Conservation (phyloP, 495 filamentous ascomycete genomes). For the Aspergillus carlsbadensis region DNA sequence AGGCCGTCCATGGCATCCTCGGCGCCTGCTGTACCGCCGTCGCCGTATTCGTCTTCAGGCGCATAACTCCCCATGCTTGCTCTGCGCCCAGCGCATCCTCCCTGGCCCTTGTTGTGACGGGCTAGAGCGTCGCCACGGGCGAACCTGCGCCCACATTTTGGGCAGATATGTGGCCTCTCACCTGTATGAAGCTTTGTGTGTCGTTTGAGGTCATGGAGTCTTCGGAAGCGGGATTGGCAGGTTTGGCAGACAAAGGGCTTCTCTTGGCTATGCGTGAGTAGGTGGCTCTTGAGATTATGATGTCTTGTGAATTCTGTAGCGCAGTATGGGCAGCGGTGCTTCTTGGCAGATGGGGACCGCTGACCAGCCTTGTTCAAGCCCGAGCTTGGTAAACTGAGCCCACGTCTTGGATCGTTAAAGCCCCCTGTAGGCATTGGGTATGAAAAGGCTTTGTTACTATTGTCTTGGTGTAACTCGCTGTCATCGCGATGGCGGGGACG, state of each 20-base stretch:
- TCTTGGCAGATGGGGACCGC: conserved; percentile 76
- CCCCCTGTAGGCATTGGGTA: conserved; percentile 50
- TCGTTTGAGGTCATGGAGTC: conserved; percentile 92
- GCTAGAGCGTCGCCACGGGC: conserved; percentile 93
- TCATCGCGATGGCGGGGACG: conserved; percentile 36
- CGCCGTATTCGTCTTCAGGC: conserved; percentile 72
- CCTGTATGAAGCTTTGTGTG: conserved; percentile 96
- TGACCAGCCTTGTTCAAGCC: conserved; percentile 59
- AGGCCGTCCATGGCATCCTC: conserved; percentile 79
- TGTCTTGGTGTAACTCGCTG: conserved; percentile 41
- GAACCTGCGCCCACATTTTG: conserved; percentile 91
- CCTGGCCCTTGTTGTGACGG: conserved; percentile 92
- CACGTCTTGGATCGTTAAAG: conserved; percentile 54
- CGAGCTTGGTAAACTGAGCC: conserved; percentile 74
- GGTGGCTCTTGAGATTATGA: conserved; percentile 98
- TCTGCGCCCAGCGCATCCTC: conserved; percentile 88
- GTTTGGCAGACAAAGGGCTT: conserved; percentile 92
- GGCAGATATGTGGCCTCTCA: conserved; percentile 90
- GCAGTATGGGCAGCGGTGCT: conserved; percentile 96
- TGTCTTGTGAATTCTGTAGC: conserved; percentile 95
- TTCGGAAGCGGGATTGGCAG: conserved; percentile 85
- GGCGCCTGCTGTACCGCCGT: conserved; percentile 44
- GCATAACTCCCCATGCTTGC: conserved; percentile 84
- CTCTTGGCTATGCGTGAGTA: conserved; percentile 97
- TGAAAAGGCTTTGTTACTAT: conserved; percentile 51